A percentile compares a stretch with the other conserved stretches of the same genome.
These are phyloP conservation scores for Fusarium sp. DNA, from an alignment of 2,329 filamentous ascomycete species.

Conservation along the genomic window DNA sequence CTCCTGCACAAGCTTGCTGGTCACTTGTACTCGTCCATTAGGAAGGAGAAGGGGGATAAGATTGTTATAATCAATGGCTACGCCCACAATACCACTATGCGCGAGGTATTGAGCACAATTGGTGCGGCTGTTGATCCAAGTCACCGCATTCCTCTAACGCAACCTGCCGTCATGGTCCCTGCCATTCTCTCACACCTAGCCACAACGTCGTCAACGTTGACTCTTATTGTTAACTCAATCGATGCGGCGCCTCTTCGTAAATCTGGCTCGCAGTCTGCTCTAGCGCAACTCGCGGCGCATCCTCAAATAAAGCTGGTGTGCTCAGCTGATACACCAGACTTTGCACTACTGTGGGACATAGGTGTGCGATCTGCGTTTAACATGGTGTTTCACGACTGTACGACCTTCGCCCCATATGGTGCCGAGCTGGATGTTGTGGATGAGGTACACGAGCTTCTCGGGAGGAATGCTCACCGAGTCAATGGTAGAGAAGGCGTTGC, in stretches of 20 bases:
- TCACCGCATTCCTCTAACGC: constrained; percentile 65
- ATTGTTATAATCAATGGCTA: constrained; percentile 93
- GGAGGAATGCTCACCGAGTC: constrained; percentile 79
- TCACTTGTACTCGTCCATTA: constrained; percentile 62
- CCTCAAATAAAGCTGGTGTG: constrained; percentile 77
- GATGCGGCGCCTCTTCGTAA: constrained; percentile 83
- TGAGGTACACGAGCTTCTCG: constrained; percentile 87
- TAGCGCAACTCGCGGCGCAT: constrained; percentile 81
- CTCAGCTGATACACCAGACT: constrained; percentile 89
- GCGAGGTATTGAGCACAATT: constrained; percentile 77
- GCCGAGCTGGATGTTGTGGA: constrained; percentile 86
- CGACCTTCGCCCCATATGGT: constrained; percentile 82
- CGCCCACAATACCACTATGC: constrained; percentile 70
- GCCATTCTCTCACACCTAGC: constrained; percentile 71
- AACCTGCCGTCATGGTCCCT: constrained; percentile 75
- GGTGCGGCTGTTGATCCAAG: constrained; percentile 68
- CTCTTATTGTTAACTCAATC: constrained; percentile 85
- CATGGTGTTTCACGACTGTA: constrained; percentile 93
- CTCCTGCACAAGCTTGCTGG: constrained; percentile 81
- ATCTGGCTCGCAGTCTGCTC: constrained; percentile 72
- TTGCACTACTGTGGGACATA: constrained; percentile 89
- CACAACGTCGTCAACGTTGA: constrained; percentile 59
- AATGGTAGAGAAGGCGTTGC: constrained; percentile 91
- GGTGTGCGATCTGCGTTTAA: constrained; percentile 83
- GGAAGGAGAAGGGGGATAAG: constrained; percentile 48